A percentile compares a stretch with the other conserved stretches of the same genome.
Conservation (phyloP, 345 rosid genomes). For the Eucalyptus pauciflora region DNA sequence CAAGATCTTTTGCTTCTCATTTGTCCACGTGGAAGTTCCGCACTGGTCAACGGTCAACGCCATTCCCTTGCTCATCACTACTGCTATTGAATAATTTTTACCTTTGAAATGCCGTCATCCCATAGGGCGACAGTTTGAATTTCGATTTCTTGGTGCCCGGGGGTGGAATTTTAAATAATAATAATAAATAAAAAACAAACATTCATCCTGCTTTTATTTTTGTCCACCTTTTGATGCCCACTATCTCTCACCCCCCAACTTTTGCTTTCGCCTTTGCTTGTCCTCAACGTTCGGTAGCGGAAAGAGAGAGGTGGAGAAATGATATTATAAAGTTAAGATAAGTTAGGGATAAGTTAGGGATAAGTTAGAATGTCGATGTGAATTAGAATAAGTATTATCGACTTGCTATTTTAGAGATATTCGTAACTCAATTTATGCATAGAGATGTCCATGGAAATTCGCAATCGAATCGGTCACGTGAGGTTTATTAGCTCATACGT, state of each 20-base stretch:
- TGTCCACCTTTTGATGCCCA: background rate
- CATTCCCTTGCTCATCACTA: background rate
- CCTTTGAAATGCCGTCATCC: rapidly evolving
- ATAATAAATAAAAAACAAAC: background rate
- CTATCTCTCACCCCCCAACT: background rate
- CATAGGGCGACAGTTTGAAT: background rate
- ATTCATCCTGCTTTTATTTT: background rate
- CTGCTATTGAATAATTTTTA: no score
- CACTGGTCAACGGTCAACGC: background rate
- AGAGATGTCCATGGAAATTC: background rate
- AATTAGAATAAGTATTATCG: background rate
- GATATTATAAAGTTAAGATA: background rate
- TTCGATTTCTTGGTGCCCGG: background rate
- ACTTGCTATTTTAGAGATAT: no score
- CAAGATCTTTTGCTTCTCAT: background rate
- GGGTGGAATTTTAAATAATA: background rate
- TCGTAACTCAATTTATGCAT: background rate
- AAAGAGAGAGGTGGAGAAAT: background rate
- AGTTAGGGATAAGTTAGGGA: no score
- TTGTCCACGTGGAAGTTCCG: background rate
- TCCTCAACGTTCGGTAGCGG: background rate
- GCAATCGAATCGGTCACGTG: background rate
- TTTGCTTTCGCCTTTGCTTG: background rate
- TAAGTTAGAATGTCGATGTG: background rate
- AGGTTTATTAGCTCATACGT: background rate